Conservation (phyloP, 2,329 filamentous ascomycete genomes). For the Aspergillus sp. region DNA sequence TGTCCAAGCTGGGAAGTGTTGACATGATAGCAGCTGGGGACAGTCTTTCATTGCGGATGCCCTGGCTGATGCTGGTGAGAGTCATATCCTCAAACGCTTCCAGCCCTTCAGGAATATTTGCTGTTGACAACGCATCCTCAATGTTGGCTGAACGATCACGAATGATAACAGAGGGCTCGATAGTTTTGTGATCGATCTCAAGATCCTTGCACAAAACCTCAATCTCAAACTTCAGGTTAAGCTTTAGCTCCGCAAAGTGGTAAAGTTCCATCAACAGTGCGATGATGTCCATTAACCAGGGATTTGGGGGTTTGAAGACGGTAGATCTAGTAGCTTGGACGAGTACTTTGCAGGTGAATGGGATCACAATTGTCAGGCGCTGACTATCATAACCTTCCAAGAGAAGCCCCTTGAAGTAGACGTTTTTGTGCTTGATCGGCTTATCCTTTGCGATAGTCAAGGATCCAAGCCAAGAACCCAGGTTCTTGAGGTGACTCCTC, state of each 20-base stretch:
- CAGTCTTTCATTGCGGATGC: constrained; percentile 69
- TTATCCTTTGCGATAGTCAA: constrained; percentile 90
- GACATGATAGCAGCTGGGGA: constrained; percentile 76
- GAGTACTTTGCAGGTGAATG: constrained; percentile 95
- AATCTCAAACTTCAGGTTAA: constrained; percentile 98
- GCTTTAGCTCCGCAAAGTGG: constrained; percentile 85
- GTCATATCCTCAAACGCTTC: constrained; percentile 83
- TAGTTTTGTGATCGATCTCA: constrained; percentile 85
- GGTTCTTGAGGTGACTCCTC: constrained; percentile 84
- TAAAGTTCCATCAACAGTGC: constrained; percentile 90
- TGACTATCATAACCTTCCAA: constrained; percentile 93
- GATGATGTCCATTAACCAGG: constrained; percentile 97
- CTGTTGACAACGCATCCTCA: constrained; percentile 52
- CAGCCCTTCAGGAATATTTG: constrained; percentile 65
- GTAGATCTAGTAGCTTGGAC: constrained; percentile 80
- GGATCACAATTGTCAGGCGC: constrained; percentile 86
- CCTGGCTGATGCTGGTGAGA: constrained; percentile 69
- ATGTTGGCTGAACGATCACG: constrained; percentile 70
- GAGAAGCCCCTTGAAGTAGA: constrained; percentile 93
- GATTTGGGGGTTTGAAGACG: constrained; percentile 91
- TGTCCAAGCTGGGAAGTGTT: constrained; percentile 78
- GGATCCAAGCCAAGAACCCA: constrained; percentile 90
- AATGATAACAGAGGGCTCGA: constrained; percentile 84
- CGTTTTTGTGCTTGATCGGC: constrained; percentile 93
- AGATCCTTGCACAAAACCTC: constrained; percentile 94